These are phyloP conservation scores for Grifola frondosa DNA, from an alignment of 1,284 basidiomycete genomes.

Conservation along the genomic window DNA sequence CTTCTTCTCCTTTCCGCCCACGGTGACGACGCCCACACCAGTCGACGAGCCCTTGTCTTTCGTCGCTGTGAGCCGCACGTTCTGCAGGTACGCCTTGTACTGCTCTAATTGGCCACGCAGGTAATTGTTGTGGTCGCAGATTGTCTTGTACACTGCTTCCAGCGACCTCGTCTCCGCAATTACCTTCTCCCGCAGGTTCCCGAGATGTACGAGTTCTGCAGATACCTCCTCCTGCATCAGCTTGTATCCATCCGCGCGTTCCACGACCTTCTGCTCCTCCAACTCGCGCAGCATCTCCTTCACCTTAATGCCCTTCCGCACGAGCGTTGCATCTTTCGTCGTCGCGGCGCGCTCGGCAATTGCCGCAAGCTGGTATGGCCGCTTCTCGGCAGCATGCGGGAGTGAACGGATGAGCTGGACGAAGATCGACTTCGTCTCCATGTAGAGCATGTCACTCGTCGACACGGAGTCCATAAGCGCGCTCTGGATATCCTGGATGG, in stretches of 20 bases:
- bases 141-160: slow-evolving; percentile 98
- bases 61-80: slow-evolving; percentile 86
- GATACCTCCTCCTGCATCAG: slow-evolving; percentile 97
- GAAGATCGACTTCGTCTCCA: slow-evolving; percentile 99
- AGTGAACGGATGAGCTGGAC: slow-evolving; percentile 96
- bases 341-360: slow-evolving; percentile 96
- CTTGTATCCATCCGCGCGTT: slow-evolving; percentile 80
- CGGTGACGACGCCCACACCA: slow-evolving; percentile 92
- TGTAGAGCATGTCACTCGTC: slow-evolving; percentile 97
- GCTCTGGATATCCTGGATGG: slow-evolving; percentile 95
- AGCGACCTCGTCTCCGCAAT: slow-evolving; percentile 89
- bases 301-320: slow-evolving; percentile 97
- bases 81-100: slow-evolving; percentile 99
- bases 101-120: slow-evolving; percentile 95
- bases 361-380: slow-evolving; percentile 85
- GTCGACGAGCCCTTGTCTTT: slow-evolving; percentile 84
- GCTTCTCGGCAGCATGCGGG: slow-evolving; percentile 79
- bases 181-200: slow-evolving; percentile 96
- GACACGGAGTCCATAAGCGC: slow-evolving; percentile 98
- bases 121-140: slow-evolving; percentile 99
- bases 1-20: slow-evolving; percentile 98
- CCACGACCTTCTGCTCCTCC: slow-evolving; percentile 88
- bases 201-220: slow-evolving; percentile 93
- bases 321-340: slow-evolving; percentile 93
- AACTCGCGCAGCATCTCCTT: slow-evolving; percentile 98